Base-by-base conservation (phyloP, 345 rosid genomes). In the Eucalyptus sideroxylon region DNA sequence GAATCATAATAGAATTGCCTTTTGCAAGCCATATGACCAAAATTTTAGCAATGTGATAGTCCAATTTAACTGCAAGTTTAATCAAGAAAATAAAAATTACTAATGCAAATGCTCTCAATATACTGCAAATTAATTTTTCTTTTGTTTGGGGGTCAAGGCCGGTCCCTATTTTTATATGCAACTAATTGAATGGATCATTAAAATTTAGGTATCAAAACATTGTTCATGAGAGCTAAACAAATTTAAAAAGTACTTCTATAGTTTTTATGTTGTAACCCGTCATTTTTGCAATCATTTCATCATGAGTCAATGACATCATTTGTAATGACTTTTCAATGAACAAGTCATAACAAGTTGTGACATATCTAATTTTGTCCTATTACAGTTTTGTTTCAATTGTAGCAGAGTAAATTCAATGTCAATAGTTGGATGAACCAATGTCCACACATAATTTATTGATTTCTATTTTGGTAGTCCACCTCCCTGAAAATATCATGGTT, bases 201-300 rank as follows among this genome's bases (percentile, higher is more conserved):
- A 60, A 27, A 12, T 60, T 60, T 60, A 60, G n/a, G 15, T 27
- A 2, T 27, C 67, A 11, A 27, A 12, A 60, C 2, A 0, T 60
- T 12, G 1, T 12, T 60, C 0, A 1, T 26, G 67, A 27, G 31
- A 60, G 67, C n/a, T 60, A 13, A 16, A 60, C 31, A 60, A 27
- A 27, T 60, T 60, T 60, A 11, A 60, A 27, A 60, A 60, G 67
- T 60, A 27, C 7, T 60, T 30, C 0, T 27, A 60, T 60, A 1
- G 3, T 60, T 60, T 60, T 60, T 50, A 27, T 1, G 7, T 14
- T 6, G 6, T 65, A 30, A 0, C 69, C 1, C 0, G 5, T 27
- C 31, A 27, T 60, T 0, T 1, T 30, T 13, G 72, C 9, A 30
- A 11, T 30, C 19, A 1, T 65, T 62, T 65, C 1, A 0, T 65